Evolutionary conservation across 2,329 filamentous ascomycete genomes (phyloP), one percentile per base, ranked within the genome.

Genomic region (Bisporella sp.): DNA sequence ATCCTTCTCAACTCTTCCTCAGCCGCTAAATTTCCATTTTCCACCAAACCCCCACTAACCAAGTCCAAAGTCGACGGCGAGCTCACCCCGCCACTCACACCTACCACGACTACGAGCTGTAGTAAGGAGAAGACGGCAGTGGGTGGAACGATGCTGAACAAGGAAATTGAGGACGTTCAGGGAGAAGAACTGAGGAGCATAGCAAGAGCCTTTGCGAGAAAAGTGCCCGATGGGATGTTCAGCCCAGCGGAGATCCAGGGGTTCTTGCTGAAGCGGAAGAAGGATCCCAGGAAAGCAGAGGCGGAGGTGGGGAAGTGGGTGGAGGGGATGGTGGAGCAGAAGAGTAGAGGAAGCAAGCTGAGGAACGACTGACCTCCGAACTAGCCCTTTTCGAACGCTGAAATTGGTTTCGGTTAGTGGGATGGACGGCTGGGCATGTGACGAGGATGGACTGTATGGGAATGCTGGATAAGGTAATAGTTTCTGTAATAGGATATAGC

Each of bases 171-270:
- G 33, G 45, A 43, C 6, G n/a, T 40, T 4, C 30, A 45, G n/a
- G 43, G 42, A 43, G 51, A 53, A 9, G 71, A 74, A 54, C 65
- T 82, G 21, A 45, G 41, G 1, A 41, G 31, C 3, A 50, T 59
- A 1, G 60, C 61, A 4, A 13, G 56, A 5, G 59, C 70, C 31
- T 85, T 85, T 58, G 73, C 75, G 1, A 57, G 66, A 2, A 68
- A 71, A 48, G 73, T 85, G n/a, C 77, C 78, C 0, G 66, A 72
- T n/a, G 68, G 65, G 2, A 64, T 67, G 41, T 75, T 83, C 54
- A 76, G 73, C 29, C 80, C 82, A 0, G 82, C 82, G 0, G 77
- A 84, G 64, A 77, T 85, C 41, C 81, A 85, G 62, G 81, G 81
- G 0, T 85, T 82, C 63, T 60, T 85, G 51, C 67, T 85, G 43